Evolutionary conservation across 805 yeast species (phyloP).

Genomic region (Candida ortonii): DNA sequence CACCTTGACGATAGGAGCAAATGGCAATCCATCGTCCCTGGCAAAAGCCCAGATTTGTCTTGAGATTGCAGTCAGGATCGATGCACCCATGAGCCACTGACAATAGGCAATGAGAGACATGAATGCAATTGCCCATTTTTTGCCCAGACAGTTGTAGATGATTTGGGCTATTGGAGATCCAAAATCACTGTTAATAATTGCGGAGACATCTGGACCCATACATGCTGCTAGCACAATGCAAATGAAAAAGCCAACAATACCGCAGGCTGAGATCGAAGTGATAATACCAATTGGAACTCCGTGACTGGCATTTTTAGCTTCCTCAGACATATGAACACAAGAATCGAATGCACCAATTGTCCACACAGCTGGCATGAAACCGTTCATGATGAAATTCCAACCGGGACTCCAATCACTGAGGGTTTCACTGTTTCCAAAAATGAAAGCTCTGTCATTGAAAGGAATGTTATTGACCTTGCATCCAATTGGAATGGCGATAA

Average conservation of each 20-base stretch:
- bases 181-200: slow-evolving; percentile 31
- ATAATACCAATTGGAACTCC: slow-evolving; percentile 47
- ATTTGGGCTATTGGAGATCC: slow-evolving; percentile 49
- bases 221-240: slow-evolving; percentile 37
- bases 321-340: slow-evolving; percentile 50
- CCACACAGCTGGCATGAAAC: slow-evolving; percentile 50
- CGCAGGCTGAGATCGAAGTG: slow-evolving; percentile 43
- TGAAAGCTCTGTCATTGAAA: slow-evolving; percentile 35
- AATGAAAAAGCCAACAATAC: slow-evolving; percentile 42
- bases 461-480: slow-evolving; percentile 25
- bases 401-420: slow-evolving; percentile 38
- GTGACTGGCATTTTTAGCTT: slow-evolving; percentile 41
- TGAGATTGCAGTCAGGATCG: slow-evolving; percentile 45
- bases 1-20: slow-evolving; percentile 39
- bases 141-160: slow-evolving; percentile 45
- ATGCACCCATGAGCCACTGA: slow-evolving; percentile 47
- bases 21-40: slow-evolving; percentile 50
- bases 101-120: slow-evolving; percentile 47
- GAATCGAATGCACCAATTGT: slow-evolving; percentile 53
- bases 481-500: slow-evolving; percentile 48
- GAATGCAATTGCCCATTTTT: slow-evolving; percentile 47
- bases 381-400: slow-evolving; percentile 37
- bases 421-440: slow-evolving; percentile 36
- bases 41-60: slow-evolving; percentile 54
- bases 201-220: slow-evolving; percentile 32